Evolutionary conservation across 768 basidiomycete species (phyloP), one percentile per base, ranked within the genome.

Genomic region (Termitomyces sp.): DNA sequence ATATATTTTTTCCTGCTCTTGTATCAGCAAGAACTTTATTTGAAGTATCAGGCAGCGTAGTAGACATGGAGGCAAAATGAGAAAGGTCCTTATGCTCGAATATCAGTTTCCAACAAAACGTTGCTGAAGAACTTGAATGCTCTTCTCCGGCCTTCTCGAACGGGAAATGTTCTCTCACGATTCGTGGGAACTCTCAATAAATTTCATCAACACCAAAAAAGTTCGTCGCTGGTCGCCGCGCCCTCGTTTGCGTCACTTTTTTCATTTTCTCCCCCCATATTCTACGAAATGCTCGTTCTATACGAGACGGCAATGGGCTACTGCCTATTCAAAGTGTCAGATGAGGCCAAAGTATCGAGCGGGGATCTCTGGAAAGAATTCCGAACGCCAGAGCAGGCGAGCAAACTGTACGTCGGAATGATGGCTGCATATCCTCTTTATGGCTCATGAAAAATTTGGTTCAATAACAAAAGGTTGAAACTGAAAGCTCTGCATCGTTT

Each of bases 291-390:
- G 94, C 83, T 98, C 73, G 95, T 98, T 45, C 80, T 99, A 62
- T 94, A 94, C 77, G 97, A 98, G 78, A 94, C 94, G 1, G 84
- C 94, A 41, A 84, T 96, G 73, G 94, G 96, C 73, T 98, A 94
- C 79, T 94, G 92, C 78, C 88, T 99, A 53, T 98, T 99, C 86
- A 97, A 97, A 74, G 81, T 96, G 62, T 87, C 87, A 53, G 88
- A 94, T 74, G 78, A 91, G 41, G 89, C 89, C 54, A 97, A 95
- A 77, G 76, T 96, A 53, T 83, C 87, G 67, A 87, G 84, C 62
- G 86, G 87, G 55, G 87, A 97, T 73, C 73, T 98, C 49, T 91
- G 87, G 83, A 86, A 89, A 75, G 90, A 95, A 71, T 98, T 98
- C 66, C 86, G 94, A 74, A 90, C 85, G 49, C 93, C 95, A 43